phyloP scores from a whole-genome alignment of 768 basidiomycete species.

The Suillus clintonianus region DNA sequence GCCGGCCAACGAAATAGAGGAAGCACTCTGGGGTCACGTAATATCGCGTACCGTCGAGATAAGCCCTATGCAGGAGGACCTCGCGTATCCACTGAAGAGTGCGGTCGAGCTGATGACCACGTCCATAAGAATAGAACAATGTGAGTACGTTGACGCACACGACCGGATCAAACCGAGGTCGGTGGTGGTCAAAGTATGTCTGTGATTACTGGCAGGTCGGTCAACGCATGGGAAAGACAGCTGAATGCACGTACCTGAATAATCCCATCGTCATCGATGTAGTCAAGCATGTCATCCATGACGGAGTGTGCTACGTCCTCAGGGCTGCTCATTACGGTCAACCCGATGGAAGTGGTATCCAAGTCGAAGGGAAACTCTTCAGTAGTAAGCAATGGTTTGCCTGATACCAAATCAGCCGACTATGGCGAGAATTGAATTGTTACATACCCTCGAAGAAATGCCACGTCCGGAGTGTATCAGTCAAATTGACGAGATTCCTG shows the following conservation, averaged over 20 bases:
- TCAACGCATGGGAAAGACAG: background rate
- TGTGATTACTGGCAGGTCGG: constrained; percentile 18
- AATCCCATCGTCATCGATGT: constrained; percentile 51
- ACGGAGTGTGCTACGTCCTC: constrained; percentile 39
- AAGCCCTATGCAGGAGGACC: constrained; percentile 53
- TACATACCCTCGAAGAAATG: constrained; percentile 54
- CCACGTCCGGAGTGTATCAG: constrained; percentile 43
- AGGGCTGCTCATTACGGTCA: constrained; percentile 41
- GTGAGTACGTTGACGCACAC: constrained; percentile 53
- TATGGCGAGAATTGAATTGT: background rate
- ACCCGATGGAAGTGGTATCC: constrained; percentile 58
- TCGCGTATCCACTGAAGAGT: constrained; percentile 52
- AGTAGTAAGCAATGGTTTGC: constrained; percentile 45
- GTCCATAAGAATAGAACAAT: constrained; percentile 51
- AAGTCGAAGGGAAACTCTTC: constrained; percentile 54
- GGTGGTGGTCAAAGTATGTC: constrained; percentile 54
- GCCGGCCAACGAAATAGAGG: constrained; percentile 51
- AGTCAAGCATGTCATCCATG: constrained; percentile 60
- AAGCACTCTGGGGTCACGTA: constrained; percentile 55
- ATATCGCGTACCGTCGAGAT: constrained; percentile 56
- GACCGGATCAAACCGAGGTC: constrained; percentile 55
- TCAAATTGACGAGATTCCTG: constrained; percentile 48
- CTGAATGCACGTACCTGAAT: constrained; percentile 38
- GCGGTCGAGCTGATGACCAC: constrained; percentile 44
- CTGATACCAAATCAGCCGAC: constrained; percentile 17